phyloP scores from a whole-genome alignment of 805 yeast genomes.

The Metschnikowia peoriensis region DNA sequence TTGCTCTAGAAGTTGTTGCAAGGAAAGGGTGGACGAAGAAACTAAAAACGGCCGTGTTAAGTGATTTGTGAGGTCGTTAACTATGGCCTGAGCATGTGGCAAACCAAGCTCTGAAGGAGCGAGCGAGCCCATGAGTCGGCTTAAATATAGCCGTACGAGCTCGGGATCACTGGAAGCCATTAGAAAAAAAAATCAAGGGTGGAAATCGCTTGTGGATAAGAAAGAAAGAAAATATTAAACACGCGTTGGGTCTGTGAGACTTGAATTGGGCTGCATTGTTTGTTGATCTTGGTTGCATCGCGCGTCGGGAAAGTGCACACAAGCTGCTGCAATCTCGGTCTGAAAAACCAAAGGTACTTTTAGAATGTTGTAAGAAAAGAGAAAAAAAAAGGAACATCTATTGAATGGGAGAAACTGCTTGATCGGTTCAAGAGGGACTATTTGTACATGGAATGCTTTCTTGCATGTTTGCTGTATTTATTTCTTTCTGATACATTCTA shows the following conservation, averaged over 20 bases:
- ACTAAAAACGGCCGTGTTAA: conserved; percentile 5
- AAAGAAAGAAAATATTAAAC: neutral
- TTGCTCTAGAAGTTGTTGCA: conserved; percentile 21
- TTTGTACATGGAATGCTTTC: too few relatives aligned
- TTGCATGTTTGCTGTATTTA: neutral
- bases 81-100: conserved; percentile 31
- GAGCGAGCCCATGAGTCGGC: conserved; percentile 34
- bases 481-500: too few relatives aligned
- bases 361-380: neutral
- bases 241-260: conserved; percentile 1
- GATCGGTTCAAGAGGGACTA: neutral
- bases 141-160: conserved; percentile 31
- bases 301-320: conserved; percentile 9
- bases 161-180: conserved; percentile 24
- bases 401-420: neutral
- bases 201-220: neutral
- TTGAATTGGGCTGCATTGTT: neutral
- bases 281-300: conserved; percentile 6
- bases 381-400: neutral
- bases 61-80: conserved; percentile 25
- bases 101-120: conserved; percentile 39
- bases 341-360: neutral
- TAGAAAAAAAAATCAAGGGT: neutral
- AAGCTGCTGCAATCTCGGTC: neutral
- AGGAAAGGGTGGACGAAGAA: conserved; percentile 15